Evolutionary conservation across 768 basidiomycete genomes (phyloP), one percentile per base, ranked within the genome.

Genomic region (Termitomyces sp.): DNA sequence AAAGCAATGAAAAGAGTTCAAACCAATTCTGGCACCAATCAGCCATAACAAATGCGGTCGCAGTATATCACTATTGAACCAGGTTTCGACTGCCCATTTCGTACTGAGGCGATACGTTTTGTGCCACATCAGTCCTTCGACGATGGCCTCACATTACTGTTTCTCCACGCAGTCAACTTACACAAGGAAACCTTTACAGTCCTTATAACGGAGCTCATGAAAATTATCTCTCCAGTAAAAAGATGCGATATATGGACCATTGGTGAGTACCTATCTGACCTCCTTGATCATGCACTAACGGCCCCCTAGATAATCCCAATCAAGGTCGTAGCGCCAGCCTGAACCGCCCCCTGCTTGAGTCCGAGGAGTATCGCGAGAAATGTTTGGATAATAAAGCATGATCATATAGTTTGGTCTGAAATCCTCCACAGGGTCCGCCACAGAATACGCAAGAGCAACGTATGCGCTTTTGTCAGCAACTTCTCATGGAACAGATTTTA

Each of bases 111-210:
- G 5, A 34, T 42, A 43, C 34, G 55, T 17, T 56, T 44, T n/a
- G 30, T 51, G 4, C 55, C 55, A n/a, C 19, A 21, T 5, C 28
- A 56, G 19, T 42, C 55, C 2, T 42, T 41, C 25, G 47, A 56
- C 11, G 47, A 56, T 37, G 55, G 55, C 30, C 35, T 56, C 32
- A 56, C 55, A n/a, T 45, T 56, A 34, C 42, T 56, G 14, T 45
- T 56, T 27, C 51, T 56, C 9, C 55, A 56, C 12, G 55, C 55
- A 21, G 35, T 56, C 0, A 56, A 56, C 28, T 16, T 56, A 23
- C 55, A 56, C 32, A 56, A 56, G 34, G 55, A 56, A 17, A 56
- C 55, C 23, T 56, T 56, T 30, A 39, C 40, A 2, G 27, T 51
- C 17, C 28, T 56, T 1, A 50, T 56, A 41, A 50, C 39, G 0